A percentile compares a stretch with the other conserved stretches of the same genome.
Evolutionary conservation across 805 yeast genomes (phyloP).

Genomic region (Yarrowia divulgata): DNA sequence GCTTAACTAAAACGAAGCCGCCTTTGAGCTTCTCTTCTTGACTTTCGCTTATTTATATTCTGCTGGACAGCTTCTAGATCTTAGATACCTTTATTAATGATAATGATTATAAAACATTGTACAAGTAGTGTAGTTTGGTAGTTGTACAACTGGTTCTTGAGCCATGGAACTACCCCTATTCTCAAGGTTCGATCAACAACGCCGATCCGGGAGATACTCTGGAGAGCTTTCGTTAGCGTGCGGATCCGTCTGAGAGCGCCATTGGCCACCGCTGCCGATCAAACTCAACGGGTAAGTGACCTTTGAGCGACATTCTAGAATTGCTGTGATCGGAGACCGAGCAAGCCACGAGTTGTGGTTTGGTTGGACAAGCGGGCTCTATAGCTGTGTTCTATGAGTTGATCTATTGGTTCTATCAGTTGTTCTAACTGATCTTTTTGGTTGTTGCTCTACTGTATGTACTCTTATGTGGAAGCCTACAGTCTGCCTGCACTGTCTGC

Average conservation of each 20-base stretch:
- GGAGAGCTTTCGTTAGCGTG: neutral
- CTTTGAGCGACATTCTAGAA: conserved; percentile 29
- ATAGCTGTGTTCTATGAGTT: too few relatives aligned
- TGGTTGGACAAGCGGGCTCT: too few relatives aligned
- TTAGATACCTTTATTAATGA: conserved; percentile 28
- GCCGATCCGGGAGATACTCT: conserved; percentile 28
- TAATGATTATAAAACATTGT: neutral
- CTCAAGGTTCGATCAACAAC: neutral
- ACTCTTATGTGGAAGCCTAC: too few relatives aligned
- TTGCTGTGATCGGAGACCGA: neutral
- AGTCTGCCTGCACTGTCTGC: too few relatives aligned
- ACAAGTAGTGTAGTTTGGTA: neutral
- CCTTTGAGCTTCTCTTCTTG: conserved; percentile 16
- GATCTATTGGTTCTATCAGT: too few relatives aligned
- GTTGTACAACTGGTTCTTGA: too few relatives aligned
- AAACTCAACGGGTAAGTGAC: conserved; percentile 4
- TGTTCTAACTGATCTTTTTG: too few relatives aligned
- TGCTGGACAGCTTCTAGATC: conserved; percentile 23
- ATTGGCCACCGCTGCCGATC: conserved; percentile 5
- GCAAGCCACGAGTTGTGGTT: too few relatives aligned
- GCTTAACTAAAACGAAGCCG: conserved; percentile 27
- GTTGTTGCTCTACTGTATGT: too few relatives aligned
- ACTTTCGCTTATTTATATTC: conserved; percentile 34
- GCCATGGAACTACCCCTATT: neutral
- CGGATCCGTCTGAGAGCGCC: neutral